Evolutionary conservation across 345 rosid species (phyloP).

Genomic region (Corchorus olitorius): DNA sequence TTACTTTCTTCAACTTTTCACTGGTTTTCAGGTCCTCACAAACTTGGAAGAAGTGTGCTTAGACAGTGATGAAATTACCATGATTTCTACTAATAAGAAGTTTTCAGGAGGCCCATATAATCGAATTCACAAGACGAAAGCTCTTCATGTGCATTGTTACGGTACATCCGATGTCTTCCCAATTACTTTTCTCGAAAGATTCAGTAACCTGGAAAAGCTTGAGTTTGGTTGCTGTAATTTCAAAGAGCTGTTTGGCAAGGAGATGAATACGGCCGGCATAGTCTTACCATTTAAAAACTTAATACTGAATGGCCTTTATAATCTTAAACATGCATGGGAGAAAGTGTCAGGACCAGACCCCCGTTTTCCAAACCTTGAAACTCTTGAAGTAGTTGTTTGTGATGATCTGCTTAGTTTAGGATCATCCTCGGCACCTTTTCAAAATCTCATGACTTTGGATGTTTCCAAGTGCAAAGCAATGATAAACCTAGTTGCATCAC

Average conservation of each 20-base stretch:
- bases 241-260: not conserved
- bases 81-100: not conserved
- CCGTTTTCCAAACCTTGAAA: not conserved
- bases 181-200: not conserved
- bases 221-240: accelerated
- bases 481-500: not conserved
- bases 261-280: not conserved
- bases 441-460: not conserved
- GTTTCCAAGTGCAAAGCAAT: not conserved
- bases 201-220: constrained; percentile 15
- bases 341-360: not conserved
- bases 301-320: accelerated
- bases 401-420: not conserved
- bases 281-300: not conserved
- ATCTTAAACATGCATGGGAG: constrained; percentile 4
- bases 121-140: not conserved
- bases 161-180: constrained; percentile 1
- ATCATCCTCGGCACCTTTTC: constrained; percentile 4
- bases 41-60: constrained; percentile 17
- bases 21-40: constrained; percentile 10
- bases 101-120: not conserved
- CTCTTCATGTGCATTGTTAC: not conserved
- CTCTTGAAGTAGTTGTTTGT: not conserved
- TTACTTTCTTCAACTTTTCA: not conserved
- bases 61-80: not conserved